Evolutionary conservation across 768 basidiomycete genomes (phyloP), one percentile per base, ranked within the genome.

Genomic region (Kwoniella shandongensis): DNA sequence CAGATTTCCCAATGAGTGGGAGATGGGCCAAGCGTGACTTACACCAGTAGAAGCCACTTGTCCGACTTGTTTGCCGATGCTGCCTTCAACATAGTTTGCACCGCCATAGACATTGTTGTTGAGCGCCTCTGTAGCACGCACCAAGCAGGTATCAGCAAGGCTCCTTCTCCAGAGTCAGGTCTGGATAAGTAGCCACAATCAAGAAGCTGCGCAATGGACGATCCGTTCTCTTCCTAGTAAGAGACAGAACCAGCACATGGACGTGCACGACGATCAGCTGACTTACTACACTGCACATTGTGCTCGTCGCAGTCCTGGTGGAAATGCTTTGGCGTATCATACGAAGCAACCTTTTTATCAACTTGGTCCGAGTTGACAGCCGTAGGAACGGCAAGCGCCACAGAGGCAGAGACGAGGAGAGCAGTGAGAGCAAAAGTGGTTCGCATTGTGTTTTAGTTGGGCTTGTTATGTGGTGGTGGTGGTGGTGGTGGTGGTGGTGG

Each of bases 221-320:
- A n/a, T n/a, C n/a, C n/a, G n/a, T n/a, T n/a, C n/a, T n/a, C n/a
- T n/a, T n/a, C n/a, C n/a, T n/a, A n/a, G n/a, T n/a, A n/a, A n/a
- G n/a, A n/a, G n/a, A n/a, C n/a, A n/a, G n/a, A n/a, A n/a, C n/a
- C n/a, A n/a, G n/a, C n/a, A n/a, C n/a, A n/a, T n/a, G n/a, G n/a
- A n/a, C n/a, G n/a, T n/a, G 29, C 27, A 44, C 1, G 4, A 18
- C 27, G 39, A 20, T 7, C 15, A 29, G 11, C 13, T 35, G 30
- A 58, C 56, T 46, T 18, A 58, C 56, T 51, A 17, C 56, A 58
- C 35, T 58, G 56, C 18, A 58, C 56, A 32, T 58, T 58, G 36
- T 58, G 56, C 5, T 35, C 50, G 36, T 58, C 56, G 18, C 56
- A 58, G 23, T 58, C 49, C 44, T 58, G 56, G 29, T 58, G 56